Base-by-base conservation (phyloP, 2,329 filamentous ascomycete genomes). In the Pseudonectria buxi region DNA sequence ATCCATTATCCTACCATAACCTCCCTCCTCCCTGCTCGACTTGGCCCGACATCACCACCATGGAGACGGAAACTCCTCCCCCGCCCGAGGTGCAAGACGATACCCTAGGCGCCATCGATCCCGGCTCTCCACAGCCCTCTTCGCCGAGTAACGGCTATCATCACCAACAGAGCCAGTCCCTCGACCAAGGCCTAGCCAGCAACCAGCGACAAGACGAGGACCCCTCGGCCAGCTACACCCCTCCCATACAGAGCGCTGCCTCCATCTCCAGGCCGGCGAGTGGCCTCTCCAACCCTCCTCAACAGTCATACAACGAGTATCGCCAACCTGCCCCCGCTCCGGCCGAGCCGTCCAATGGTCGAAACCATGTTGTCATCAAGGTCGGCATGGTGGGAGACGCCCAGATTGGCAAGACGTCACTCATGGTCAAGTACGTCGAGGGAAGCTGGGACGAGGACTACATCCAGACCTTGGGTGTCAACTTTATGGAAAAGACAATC, bases 401-500 rank as follows among this genome's bases (percentile, higher is more conserved):
- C 39, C 92, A 98, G 65, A 98, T 98, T 51, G 92, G 92, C 57
- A 98, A 98, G 76, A 98, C 92, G 13, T 95, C 89, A 46, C 67
- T 98, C 58, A 98, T 98, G 92, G 92, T 98, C 57, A 98, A 98
- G 64, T 98, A 98, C 58, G 92, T 98, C 37, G 92, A 98, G 67
- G 92, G 92, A 41, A 95, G 89, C 64, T 98, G 92, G 88, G 92
- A 98, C 62, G 92, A 98, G 67, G 92, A 98, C 62, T 98, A 98
- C 64, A 98, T 98, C 56, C 92, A 98, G 67, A 98, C 92, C 14
- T 69, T 98, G 29, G 92, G 92, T 49, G 92, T 98, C 64, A 98
- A 98, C 64, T 98, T 98, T 65, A 98, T 98, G 92, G 92, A 98
- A 64, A 98, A 98, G 74, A 98, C 92, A 25, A 98, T 98, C 58